Base-by-base conservation (phyloP, 495 filamentous ascomycete genomes). In the Penicillium salamii region DNA sequence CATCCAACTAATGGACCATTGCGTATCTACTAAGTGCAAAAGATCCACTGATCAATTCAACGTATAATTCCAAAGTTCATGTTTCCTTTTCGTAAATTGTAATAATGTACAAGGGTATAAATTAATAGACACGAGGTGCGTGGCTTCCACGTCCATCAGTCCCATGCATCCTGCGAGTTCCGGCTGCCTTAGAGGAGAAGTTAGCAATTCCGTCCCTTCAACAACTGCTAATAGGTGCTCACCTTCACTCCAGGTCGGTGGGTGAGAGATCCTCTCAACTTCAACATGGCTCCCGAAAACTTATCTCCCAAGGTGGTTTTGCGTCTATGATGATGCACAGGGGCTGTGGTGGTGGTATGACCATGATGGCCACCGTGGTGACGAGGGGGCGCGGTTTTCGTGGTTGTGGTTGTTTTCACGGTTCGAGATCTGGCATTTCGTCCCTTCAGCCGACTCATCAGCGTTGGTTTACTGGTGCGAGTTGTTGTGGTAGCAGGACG, bases 91-190 rank as follows among this genome's bases (percentile, higher is more conserved):
- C 46, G 5, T 48, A 38, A 39, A 18, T 39, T 35, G n/a, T 48
- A 17, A 40, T 15, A 24, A 6, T 29, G 9, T 40, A 24, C 36
- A 33, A 26, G 26, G 35, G 36, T 50, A 29, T 28, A 18, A 33
- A 15, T 36, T 48, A 62, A 26, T 62, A 60, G 12, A 45, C 56
- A 49, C 49, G 80, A 32, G 63, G 58, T 50, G 20, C 20, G 41
- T 49, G 65, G 32, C 65, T 66, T 36, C 78, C 76, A 5, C 81
- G 75, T 12, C 85, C 85, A 65, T 88, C 86, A 28, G 85, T 88
- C 12, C 85, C 85, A 54, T 81, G 77, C 84, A 88, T 87, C 14
- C 85, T 68, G 28, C 84, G 72, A 19, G 85, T 86, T 9, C 86
- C 85, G 42, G 85, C 86, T 64, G 83, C 85, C 82, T 87, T 42